Conservation (phyloP, 2,329 filamentous ascomycete species). For the Hypoxylon sp. region DNA sequence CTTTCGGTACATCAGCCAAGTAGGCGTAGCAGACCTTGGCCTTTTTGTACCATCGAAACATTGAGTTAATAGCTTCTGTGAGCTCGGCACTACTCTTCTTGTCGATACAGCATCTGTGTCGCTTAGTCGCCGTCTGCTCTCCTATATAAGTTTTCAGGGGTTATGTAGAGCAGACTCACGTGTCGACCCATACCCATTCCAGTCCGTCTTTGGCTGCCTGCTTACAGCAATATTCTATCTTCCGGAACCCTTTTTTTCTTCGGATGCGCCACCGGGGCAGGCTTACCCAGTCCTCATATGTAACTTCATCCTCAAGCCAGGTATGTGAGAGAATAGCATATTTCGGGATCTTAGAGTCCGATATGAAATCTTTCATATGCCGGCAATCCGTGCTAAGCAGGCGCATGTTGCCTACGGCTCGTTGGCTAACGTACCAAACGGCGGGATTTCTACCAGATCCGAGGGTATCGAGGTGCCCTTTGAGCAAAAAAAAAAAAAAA, state of each 20-base stretch:
- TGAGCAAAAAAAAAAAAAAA: too few species aligned
- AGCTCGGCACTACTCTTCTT: constrained; percentile 50
- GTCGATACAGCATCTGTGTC: constrained; percentile 49
- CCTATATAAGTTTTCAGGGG: background rate
- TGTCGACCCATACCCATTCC: constrained; percentile 49
- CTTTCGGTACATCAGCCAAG: constrained; percentile 38
- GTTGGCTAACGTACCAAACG: background rate
- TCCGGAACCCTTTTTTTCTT: constrained; percentile 41
- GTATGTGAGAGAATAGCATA: constrained; percentile 51
- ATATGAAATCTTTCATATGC: background rate
- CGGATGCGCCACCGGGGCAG: constrained; percentile 19
- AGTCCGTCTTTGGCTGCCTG: constrained; percentile 41
- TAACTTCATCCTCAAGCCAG: constrained; percentile 44
- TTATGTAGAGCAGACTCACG: constrained; percentile 29
- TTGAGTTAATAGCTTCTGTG: constrained; percentile 48
- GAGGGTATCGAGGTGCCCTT: background rate
- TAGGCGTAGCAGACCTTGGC: constrained; percentile 48
- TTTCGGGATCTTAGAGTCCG: background rate
- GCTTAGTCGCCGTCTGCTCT: background rate
- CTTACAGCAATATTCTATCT: constrained; percentile 45
- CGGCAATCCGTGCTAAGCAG: background rate
- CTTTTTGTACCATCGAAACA: constrained; percentile 49
- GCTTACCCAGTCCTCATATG: constrained; percentile 14
- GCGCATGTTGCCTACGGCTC: background rate
- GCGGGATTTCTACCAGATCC: background rate